A percentile compares a stretch with the other conserved stretches of the same genome.
Conservation (phyloP, 2,329 filamentous ascomycete species). For the Cylindrodendrum hubeiense region DNA sequence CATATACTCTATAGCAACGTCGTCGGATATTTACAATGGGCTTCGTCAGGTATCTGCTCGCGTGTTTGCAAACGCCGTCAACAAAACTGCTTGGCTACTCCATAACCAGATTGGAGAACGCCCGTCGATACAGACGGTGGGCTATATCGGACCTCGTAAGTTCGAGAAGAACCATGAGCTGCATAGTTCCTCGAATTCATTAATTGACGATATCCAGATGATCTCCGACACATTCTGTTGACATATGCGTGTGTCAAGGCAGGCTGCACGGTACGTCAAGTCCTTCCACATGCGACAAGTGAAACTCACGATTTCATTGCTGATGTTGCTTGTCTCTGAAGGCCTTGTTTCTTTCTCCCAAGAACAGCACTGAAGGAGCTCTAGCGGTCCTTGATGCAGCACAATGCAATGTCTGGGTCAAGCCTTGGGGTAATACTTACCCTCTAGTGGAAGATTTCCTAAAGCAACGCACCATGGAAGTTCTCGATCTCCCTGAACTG, state of each 20-base stretch:
- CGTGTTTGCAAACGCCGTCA: slow-evolving; percentile 41
- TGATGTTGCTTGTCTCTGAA: slow-evolving; percentile 15
- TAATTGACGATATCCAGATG: slow-evolving; percentile 35
- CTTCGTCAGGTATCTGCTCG: slow-evolving; percentile 42
- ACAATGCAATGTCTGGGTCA: slow-evolving; percentile 49
- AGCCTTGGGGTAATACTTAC: slow-evolving; percentile 30
- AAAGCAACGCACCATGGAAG: slow-evolving; percentile 39
- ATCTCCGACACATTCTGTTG: slow-evolving; percentile 46
- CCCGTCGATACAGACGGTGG: slow-evolving; percentile 37
- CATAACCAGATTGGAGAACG: slow-evolving; percentile 32
- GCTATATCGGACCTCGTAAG: slow-evolving; percentile 51
- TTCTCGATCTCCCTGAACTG: slow-evolving; percentile 45
- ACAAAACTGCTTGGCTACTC: slow-evolving; percentile 50
- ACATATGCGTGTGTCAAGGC: slow-evolving; percentile 50
- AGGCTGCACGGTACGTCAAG: slow-evolving; percentile 45
- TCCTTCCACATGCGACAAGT: neutral
- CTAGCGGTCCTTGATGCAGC: slow-evolving; percentile 48
- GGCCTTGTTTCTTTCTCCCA: slow-evolving; percentile 50
- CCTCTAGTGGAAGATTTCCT: slow-evolving; percentile 41
- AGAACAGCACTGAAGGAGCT: slow-evolving; percentile 50
- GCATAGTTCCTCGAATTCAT: neutral
- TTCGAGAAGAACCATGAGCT: neutral
- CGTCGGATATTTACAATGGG: slow-evolving; percentile 21
- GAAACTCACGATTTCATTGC: neutral
- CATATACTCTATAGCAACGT: slow-evolving; percentile 41